Evolutionary conservation across 495 filamentous ascomycete species (phyloP), one percentile per base, ranked within the genome.

Genomic region (Aspergillus bridgeri): DNA sequence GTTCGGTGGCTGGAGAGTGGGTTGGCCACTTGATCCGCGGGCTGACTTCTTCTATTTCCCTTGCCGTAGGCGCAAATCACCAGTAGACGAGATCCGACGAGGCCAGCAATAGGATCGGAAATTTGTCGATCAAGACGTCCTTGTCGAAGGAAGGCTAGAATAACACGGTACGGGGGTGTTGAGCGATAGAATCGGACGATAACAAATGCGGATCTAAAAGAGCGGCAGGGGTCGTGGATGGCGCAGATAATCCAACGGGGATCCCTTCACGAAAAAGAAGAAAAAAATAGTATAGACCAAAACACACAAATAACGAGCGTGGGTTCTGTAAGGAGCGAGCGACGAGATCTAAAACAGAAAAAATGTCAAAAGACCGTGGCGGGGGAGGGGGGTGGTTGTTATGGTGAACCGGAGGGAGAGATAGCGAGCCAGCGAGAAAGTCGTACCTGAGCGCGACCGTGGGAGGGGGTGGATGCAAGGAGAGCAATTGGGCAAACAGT

Each of bases 251-350:
- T 25, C 33, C 48, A 48, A 57, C 55, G 59, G 57, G 51, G 23
- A 27, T 43, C 38, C 24, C 46, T 56, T 42, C 33, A 24, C 13
- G 53, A 54, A 54, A 59, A 56, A 43, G n/a, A n/a, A n/a, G n/a
- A n/a, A n/a, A n/a, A n/a, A n/a, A n/a, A n/a, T n/a, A n/a, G 33
- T 58, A 51, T 9, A 33, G 57, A 59, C 54, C 42, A 48, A 61
- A 51, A 53, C 33, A n/a, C 11, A 52, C 56, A 71, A 58, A 57
- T 54, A 62, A 65, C 63, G 70, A 72, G 59, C 65, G 71, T 69
- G 60, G 61, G 57, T 61, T 65, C 69, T 56, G 74, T 72, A 75
- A 75, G 72, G 74, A 75, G 70, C 63, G 74, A 75, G 59, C 60
- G 70, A 73, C 62, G 58, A 60, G 54, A 58, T 68, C 66, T 65